Conservation (phyloP, 169 alveolate genomes). For the Cryptosporidium bovis region DNA sequence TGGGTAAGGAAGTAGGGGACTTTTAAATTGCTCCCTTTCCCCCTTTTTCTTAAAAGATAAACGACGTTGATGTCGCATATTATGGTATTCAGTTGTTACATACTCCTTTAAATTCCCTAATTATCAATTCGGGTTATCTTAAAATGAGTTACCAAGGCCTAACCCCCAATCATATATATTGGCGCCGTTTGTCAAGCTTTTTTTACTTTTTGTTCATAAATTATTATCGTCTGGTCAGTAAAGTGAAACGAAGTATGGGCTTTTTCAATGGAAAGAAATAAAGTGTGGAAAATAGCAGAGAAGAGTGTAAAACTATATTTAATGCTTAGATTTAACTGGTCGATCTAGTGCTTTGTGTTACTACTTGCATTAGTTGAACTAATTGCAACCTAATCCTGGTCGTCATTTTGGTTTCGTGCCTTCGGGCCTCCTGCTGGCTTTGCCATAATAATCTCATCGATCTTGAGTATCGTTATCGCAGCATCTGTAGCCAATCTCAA, state of each 20-base stretch:
- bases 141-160: too few relatives aligned
- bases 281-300: not conserved
- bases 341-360: not conserved
- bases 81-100: constrained; percentile 11
- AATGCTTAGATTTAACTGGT: not conserved
- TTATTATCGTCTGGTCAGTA: constrained; percentile 1
- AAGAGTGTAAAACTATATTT: not conserved
- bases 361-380: not conserved
- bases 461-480: constrained; percentile 95
- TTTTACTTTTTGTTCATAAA: too few relatives aligned
- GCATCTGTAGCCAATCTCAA: constrained; percentile 96
- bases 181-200: too few relatives aligned
- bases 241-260: not conserved
- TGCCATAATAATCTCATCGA: constrained; percentile 98
- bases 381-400: constrained; percentile 46
- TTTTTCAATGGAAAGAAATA: not conserved
- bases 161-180: too few relatives aligned
- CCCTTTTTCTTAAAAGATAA: constrained; percentile 28
- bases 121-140: too few relatives aligned
- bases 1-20: constrained; percentile 58
- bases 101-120: not conserved
- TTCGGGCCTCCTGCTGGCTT: constrained; percentile 99
- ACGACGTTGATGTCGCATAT: constrained; percentile 75
- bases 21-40: constrained; percentile 44
- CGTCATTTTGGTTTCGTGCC: constrained; percentile 86